These are phyloP conservation scores for Chiua virens DNA, from an alignment of 768 basidiomycete species.

Conservation along the genomic window DNA sequence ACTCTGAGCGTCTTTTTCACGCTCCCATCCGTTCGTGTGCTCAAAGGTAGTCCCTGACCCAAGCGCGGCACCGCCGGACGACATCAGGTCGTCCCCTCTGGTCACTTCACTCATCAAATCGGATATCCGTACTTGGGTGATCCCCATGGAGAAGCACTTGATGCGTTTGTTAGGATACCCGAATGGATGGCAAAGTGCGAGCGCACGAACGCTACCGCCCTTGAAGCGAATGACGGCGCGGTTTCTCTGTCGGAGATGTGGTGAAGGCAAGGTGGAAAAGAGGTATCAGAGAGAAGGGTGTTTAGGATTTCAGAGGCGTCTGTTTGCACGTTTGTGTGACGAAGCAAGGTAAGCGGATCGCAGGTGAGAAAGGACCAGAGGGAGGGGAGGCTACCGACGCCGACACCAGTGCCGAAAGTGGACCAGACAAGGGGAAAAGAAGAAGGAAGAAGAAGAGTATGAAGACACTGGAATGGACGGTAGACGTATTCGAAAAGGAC, in stretches of 20 bases:
- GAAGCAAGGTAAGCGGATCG: background rate
- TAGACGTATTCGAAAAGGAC: slow-evolving; percentile 57
- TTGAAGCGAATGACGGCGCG: slow-evolving; percentile 57
- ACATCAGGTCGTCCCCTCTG: slow-evolving; percentile 30
- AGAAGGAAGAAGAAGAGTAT: slow-evolving; percentile 8
- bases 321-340: slow-evolving; percentile 58
- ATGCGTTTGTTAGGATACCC: slow-evolving; percentile 48
- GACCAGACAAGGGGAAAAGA: slow-evolving; percentile 9
- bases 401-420: slow-evolving; percentile 14
- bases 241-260: slow-evolving; percentile 58
- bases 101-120: slow-evolving; percentile 38
- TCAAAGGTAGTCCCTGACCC: slow-evolving; percentile 31
- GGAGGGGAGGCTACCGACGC: background rate
- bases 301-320: slow-evolving; percentile 56
- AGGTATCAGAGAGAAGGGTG: slow-evolving; percentile 41
- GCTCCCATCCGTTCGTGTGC: slow-evolving; percentile 44
- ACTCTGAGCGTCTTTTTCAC: slow-evolving; percentile 47
- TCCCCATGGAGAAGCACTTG: slow-evolving; percentile 43
- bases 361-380: background rate
- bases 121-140: slow-evolving; percentile 51
- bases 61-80: background rate
- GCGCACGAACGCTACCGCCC: slow-evolving; percentile 49
- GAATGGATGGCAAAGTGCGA: slow-evolving; percentile 49
- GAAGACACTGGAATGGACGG: slow-evolving; percentile 43
- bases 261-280: slow-evolving; percentile 30